Percentiles rank a stretch among this genome's conserved stretches.
Evolutionary conservation across 2,329 filamentous ascomycete genomes (phyloP).

Genomic region (Cladophialophora chaetospira): DNA sequence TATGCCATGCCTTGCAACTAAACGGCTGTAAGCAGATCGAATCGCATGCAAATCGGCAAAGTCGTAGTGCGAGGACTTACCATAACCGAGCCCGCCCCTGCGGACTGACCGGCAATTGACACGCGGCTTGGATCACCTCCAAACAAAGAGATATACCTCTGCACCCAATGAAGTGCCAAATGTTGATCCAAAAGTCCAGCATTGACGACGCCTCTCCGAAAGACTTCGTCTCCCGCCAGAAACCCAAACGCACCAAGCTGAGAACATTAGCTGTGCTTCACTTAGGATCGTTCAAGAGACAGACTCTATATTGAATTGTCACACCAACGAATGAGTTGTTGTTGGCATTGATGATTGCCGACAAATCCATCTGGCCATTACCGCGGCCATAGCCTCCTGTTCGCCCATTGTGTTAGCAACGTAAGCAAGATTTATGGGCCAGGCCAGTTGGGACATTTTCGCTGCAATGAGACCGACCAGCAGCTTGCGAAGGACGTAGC

Average conservation of each 20-base stretch:
- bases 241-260: conserved; percentile 52
- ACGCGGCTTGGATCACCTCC: conserved; percentile 55
- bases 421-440: no score
- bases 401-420: not conserved
- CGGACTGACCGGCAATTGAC: conserved; percentile 55
- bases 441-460: no score
- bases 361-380: conserved; percentile 40
- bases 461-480: not conserved
- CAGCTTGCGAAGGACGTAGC: not conserved
- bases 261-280: not conserved
- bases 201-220: conserved; percentile 61
- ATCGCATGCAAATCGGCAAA: not conserved
- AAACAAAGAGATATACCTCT: conserved; percentile 59
- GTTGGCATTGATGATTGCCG: conserved; percentile 50
- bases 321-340: conserved; percentile 53
- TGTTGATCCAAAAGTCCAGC: conserved; percentile 66
- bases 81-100: conserved; percentile 54
- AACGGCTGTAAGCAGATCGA: conserved; percentile 41
- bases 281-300: conserved; percentile 14
- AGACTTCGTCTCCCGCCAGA: conserved; percentile 56
- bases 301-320: conserved; percentile 53
- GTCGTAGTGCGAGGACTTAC: not conserved
- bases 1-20: conserved; percentile 58
- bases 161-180: conserved; percentile 62
- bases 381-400: conserved; percentile 40